Evolutionary conservation across 1,284 basidiomycete genomes (phyloP).

Genomic region (Coniferiporia weirii): DNA sequence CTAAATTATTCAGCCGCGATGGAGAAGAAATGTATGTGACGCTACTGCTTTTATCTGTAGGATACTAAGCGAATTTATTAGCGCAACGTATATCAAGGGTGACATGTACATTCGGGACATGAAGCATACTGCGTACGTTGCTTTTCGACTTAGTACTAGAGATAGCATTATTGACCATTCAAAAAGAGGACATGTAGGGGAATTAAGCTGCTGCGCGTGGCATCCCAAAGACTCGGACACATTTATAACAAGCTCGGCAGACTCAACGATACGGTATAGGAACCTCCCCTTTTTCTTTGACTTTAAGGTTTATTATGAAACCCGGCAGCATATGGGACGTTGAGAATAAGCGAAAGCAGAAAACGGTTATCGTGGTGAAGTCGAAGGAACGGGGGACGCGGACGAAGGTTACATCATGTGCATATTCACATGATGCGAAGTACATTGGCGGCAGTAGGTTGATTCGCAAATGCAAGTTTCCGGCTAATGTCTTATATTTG

Average conservation of each 20-base stretch:
- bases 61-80: conserved; percentile 29
- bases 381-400: conserved; percentile 94
- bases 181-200: conserved; percentile 87
- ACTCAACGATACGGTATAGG: conserved; percentile 85
- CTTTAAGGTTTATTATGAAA: neutral
- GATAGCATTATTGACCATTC: neutral
- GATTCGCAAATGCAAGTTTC: neutral
- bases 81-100: conserved; percentile 87
- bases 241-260: conserved; percentile 92
- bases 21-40: conserved; percentile 80
- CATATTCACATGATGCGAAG: conserved; percentile 82
- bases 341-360: conserved; percentile 84
- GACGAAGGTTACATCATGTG: conserved; percentile 86
- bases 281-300: neutral
- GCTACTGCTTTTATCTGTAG: conserved; percentile 6
- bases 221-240: conserved; percentile 78
- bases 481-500: conserved; percentile 11
- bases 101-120: conserved; percentile 98
- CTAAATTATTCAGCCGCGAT: conserved; percentile 85
- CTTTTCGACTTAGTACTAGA: neutral
- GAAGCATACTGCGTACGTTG: conserved; percentile 85
- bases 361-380: conserved; percentile 91
- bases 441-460: conserved; percentile 79
- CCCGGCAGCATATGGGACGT: conserved; percentile 86
- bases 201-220: conserved; percentile 87